Evolutionary conservation across 2,329 filamentous ascomycete species (phyloP), one percentile per base, ranked within the genome.

Genomic region (Colletotrichum sp.): DNA sequence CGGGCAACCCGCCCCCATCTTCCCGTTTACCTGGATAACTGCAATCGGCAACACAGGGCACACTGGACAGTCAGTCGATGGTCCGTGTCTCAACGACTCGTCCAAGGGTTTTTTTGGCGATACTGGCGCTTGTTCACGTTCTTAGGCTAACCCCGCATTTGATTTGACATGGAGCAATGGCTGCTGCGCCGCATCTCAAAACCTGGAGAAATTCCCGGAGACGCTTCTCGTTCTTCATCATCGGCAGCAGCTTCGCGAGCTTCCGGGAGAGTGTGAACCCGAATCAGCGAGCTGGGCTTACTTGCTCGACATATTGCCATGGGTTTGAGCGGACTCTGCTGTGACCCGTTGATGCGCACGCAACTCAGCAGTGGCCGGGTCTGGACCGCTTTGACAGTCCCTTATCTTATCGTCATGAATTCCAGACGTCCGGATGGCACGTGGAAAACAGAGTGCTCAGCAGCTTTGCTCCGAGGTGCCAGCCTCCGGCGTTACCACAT

Each of bases 321-420:
- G 65, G 21, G 32, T 49, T 10, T 24, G 21, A 6, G 28, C 59
- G 18, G 57, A 32, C 12, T n/a, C 18, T 36, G 55, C 21, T 36
- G 28, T 52, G 16, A 39, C 18, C 32, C 30, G 24, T 30, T 30
- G 7, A 69, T 49, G 57, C 28, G 18, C 21, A 59, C 66, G 8
- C 36, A 36, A 24, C 32, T 18, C 28, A n/a, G n/a, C 16, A 15
- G 21, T 49, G 26, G 63, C 34, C 60, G 21, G 49, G 39, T 21
- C 63, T 52, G 24, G 52, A 75, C 55, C 55, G 28, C 28, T 16
- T 24, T 28, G 8, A 21, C 16, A 49, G 24, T 16, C 12, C n/a
- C 49, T 67, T 67, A 68, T 72, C 72, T 75, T 63, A 72, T 75
- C 72, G 39, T 16, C 24, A 30, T 36, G 63, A 15, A 28, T 72